A percentile compares a stretch with the other conserved stretches of the same genome.
Conservation (phyloP, 163 green algal species). For the Picocystis sp. region DNA sequence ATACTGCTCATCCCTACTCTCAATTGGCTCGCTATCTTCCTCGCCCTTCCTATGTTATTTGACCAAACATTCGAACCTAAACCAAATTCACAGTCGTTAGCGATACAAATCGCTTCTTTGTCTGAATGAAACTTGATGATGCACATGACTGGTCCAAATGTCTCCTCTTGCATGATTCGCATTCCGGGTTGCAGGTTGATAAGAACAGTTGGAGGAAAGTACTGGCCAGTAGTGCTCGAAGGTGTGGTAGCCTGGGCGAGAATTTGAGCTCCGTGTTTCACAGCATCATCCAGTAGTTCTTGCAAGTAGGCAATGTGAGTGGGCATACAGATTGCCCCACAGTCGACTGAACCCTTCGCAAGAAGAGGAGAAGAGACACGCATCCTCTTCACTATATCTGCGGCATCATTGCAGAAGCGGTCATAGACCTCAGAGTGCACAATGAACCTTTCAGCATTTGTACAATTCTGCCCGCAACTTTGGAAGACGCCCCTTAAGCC, state of each 20-base stretch:
- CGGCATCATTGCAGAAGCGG: conserved; percentile 9
- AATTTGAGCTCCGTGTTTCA: conserved; percentile 59
- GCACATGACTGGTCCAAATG: conserved; percentile 65
- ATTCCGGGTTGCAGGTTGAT: conserved; percentile 56
- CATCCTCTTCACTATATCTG: background rate
- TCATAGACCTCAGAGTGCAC: conserved; percentile 43
- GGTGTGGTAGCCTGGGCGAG: conserved; percentile 14
- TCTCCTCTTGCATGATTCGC: conserved; percentile 87
- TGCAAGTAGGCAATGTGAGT: conserved; percentile 42
- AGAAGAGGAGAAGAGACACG: no score
- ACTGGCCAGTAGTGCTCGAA: conserved; percentile 39
- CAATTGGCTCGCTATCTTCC: conserved; percentile 28
- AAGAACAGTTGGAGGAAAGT: conserved; percentile 88
- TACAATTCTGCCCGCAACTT: conserved; percentile 89
- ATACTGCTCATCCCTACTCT: conserved; percentile 75
- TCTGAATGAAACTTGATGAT: conserved; percentile 29
- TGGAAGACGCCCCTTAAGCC: conserved; percentile 76
- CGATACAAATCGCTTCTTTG: conserved; percentile 62
- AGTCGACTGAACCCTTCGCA: conserved; percentile 39
- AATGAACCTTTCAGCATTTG: conserved; percentile 86
- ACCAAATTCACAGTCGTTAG: conserved; percentile 90
- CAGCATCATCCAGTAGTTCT: conserved; percentile 74
- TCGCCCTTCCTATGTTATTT: conserved; percentile 28
- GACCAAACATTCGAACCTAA: conserved; percentile 80
- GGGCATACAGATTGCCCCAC: conserved; percentile 76